Evolutionary conservation across 2,329 filamentous ascomycete genomes (phyloP).

Genomic region (Sphaerostilbella broomeana): DNA sequence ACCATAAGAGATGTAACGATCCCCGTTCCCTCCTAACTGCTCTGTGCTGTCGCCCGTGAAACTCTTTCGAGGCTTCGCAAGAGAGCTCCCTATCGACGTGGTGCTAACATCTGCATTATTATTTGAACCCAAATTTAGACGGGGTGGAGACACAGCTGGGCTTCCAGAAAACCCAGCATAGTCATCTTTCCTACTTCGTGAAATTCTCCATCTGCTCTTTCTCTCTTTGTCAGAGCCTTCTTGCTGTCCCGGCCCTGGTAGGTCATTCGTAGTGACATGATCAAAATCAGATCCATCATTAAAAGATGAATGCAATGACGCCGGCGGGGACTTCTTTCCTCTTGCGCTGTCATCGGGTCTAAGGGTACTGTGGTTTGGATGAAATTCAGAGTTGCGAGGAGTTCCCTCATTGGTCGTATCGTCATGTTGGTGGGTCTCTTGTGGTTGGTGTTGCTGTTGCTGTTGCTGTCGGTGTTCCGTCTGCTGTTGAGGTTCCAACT

Average conservation of each 20-base stretch:
- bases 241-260: constrained; percentile 26
- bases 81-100: constrained; percentile 60
- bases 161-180: constrained; percentile 34
- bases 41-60: constrained; percentile 47
- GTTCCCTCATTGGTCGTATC: constrained; percentile 40
- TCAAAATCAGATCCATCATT: constrained; percentile 81
- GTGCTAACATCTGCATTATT: constrained; percentile 58
- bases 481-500: constrained; percentile 6
- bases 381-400: constrained; percentile 38
- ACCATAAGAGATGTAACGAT: constrained; percentile 34
- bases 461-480: constrained; percentile 18
- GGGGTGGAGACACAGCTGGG: constrained; percentile 37
- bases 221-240: constrained; percentile 52
- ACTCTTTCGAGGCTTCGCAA: constrained; percentile 42
- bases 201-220: constrained; percentile 66
- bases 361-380: constrained; percentile 33
- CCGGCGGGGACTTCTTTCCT: constrained; percentile 65
- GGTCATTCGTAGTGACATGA: constrained; percentile 56
- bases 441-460: constrained; percentile 13
- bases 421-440: constrained; percentile 18
- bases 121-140: constrained; percentile 51
- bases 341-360: constrained; percentile 48
- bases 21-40: constrained; percentile 31
- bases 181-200: constrained; percentile 56
- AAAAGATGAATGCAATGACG: constrained; percentile 68